A percentile compares a stretch with the other conserved stretches of the same genome.
phyloP scores from a whole-genome alignment of 2,329 filamentous ascomycete genomes.

The Arthrobotrys megalospora region DNA sequence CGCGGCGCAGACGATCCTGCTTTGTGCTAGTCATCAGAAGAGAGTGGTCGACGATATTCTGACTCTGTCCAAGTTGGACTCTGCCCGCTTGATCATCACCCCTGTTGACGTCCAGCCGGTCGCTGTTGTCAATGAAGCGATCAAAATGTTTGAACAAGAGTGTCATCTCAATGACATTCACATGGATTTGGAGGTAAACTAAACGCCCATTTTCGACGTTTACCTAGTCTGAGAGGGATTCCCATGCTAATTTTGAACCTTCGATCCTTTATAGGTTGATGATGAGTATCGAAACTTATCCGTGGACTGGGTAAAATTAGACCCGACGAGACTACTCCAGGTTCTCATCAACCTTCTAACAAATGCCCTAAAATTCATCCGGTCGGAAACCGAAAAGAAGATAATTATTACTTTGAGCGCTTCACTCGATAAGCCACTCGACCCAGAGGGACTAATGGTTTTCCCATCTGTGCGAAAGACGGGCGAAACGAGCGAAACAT shows the following conservation, averaged over 20 bases:
- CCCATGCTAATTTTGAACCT: background rate
- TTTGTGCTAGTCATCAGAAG: conserved; percentile 85
- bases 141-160: conserved; percentile 55
- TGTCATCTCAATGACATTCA: conserved; percentile 43
- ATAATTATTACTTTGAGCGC: conserved; percentile 42
- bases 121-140: conserved; percentile 73
- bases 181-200: conserved; percentile 41
- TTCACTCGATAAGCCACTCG: conserved; percentile 23
- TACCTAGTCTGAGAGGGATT: background rate
- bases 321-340: conserved; percentile 47
- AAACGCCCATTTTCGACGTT: background rate
- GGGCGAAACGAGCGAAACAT: conserved; percentile 66
- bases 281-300: conserved; percentile 57
- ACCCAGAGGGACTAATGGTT: conserved; percentile 48
- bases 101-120: conserved; percentile 79
- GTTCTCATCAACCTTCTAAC: conserved; percentile 66
- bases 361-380: conserved; percentile 77
- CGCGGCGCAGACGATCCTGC: conserved; percentile 82
- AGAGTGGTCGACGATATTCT: conserved; percentile 78
- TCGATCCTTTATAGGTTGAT: conserved; percentile 29
- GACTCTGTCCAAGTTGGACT: conserved; percentile 79
- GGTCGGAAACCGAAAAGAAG: conserved; percentile 68
- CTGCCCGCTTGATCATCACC: conserved; percentile 70
- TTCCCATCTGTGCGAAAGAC: conserved; percentile 46
- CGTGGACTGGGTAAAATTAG: conserved; percentile 44